Evolutionary conservation across 306 rosid genomes (phyloP).

Genomic region (Vigna hirtella): DNA sequence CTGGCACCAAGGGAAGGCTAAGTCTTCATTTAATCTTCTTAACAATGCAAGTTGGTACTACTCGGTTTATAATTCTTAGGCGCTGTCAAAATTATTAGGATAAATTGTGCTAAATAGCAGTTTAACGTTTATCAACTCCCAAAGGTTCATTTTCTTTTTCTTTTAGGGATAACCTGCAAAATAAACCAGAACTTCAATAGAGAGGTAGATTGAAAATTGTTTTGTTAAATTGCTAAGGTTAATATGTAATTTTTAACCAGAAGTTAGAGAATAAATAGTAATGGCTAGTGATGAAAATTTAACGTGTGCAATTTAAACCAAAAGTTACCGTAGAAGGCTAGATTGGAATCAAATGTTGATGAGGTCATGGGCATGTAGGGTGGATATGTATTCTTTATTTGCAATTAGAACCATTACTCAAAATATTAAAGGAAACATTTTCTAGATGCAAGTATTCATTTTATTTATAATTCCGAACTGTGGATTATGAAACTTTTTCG

Average conservation of each 20-base stretch:
- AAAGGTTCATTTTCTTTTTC: not conserved
- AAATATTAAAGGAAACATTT: constrained; percentile 1
- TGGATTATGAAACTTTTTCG: constrained; percentile 39
- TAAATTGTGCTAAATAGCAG: too few relatives aligned
- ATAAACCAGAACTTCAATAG: not conserved
- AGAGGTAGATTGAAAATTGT: not conserved
- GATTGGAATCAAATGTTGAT: constrained; percentile 14
- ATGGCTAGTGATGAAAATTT: not conserved
- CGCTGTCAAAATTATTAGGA: not conserved
- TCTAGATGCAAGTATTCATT: constrained; percentile 28
- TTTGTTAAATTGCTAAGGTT: not conserved
- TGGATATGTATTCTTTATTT: not conserved
- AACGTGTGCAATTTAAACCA: not conserved
- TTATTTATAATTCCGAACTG: constrained; percentile 35
- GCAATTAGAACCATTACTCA: not conserved
- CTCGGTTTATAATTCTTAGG: not conserved
- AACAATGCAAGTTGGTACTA: not conserved
- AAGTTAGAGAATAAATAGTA: not conserved
- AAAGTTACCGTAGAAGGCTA: not conserved
- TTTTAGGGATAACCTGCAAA: constrained; percentile 5
- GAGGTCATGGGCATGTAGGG: not conserved
- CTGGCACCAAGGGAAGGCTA: not conserved
- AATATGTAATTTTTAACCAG: not conserved
- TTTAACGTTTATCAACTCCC: not conserved
- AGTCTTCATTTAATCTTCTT: not conserved